phyloP scores from a whole-genome alignment of 1,139 yeast species.

The Lodderomyces oxycetoniae region DNA sequence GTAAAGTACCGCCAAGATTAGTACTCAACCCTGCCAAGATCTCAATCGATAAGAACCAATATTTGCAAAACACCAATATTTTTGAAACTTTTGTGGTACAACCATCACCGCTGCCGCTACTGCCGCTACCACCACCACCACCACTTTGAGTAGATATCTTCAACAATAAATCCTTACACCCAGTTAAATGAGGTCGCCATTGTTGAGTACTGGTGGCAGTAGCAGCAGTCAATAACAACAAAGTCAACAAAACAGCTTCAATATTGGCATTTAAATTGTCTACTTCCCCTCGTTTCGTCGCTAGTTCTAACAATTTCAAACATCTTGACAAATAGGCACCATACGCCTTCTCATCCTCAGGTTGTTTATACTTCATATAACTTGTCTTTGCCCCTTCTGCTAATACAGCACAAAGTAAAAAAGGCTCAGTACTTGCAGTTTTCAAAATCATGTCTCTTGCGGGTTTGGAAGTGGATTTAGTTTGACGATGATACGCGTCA shows the following conservation, averaged over 20 bases:
- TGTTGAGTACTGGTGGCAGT: conserved; percentile 55
- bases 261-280: conserved; percentile 38
- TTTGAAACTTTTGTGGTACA: conserved; percentile 19
- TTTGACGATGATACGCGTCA: conserved; percentile 32
- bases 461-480: conserved; percentile 35
- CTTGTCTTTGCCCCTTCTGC: conserved; percentile 62
- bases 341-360: conserved; percentile 44
- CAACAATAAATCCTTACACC: conserved; percentile 53
- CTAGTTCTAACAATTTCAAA: conserved; percentile 43
- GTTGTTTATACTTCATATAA: conserved; percentile 24
- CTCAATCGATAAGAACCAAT: conserved; percentile 61
- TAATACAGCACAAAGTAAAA: conserved; percentile 54
- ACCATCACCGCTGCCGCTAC: conserved; percentile 1
- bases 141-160: conserved; percentile 7
- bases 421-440: conserved; percentile 52
- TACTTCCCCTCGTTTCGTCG: conserved; percentile 15
- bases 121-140: conserved; percentile 8
- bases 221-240: conserved; percentile 56
- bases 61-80: conserved; percentile 52
- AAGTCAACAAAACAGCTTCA: conserved; percentile 59
- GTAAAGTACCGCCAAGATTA: conserved; percentile 57
- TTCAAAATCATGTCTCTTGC: conserved; percentile 53
- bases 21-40: conserved; percentile 59
- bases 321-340: conserved; percentile 55
- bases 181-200: conserved; percentile 67